A percentile compares a stretch with the other conserved stretches of the same genome.
Conservation (phyloP, 2,329 filamentous ascomycete genomes). For the Fusarium sp. region DNA sequence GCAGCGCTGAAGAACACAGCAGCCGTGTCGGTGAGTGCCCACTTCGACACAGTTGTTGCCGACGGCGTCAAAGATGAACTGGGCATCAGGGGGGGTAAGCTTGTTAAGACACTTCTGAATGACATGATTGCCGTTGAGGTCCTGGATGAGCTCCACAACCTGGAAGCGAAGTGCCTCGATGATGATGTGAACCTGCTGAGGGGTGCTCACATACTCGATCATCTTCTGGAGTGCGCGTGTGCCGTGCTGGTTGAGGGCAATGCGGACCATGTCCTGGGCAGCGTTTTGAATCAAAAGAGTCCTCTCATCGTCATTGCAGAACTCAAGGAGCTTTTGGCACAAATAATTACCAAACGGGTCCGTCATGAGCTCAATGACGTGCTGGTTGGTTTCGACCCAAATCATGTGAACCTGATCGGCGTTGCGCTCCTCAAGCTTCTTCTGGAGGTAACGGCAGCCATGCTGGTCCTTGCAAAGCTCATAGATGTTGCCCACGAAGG, state of each 20-base stretch:
- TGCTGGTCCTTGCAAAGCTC: conserved; percentile 97
- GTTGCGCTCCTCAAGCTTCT: conserved; percentile 92
- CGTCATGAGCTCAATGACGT: conserved; percentile 98
- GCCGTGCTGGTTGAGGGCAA: conserved; percentile 96
- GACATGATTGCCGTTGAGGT: conserved; percentile 98
- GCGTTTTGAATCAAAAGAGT: conserved; percentile 93
- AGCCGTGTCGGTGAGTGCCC: conserved; percentile 96
- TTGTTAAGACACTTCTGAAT: conserved; percentile 99
- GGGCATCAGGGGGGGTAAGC: conserved; percentile 82
- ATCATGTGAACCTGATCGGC: conserved; percentile 90
- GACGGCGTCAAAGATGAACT: conserved; percentile 98
- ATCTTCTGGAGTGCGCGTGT: conserved; percentile 98
- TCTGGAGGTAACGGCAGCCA: conserved; percentile 95
- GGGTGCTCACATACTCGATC: conserved; percentile 95
- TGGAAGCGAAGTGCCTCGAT: conserved; percentile 84
- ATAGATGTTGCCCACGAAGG: conserved; percentile 86
- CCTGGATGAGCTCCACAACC: conserved; percentile 95
- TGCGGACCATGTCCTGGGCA: conserved; percentile 86
- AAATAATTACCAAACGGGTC: conserved; percentile 99
- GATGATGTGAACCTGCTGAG: conserved; percentile 87
- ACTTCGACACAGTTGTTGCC: conserved; percentile 88
- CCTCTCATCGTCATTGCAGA: conserved; percentile 93
- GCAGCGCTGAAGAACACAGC: conserved; percentile 97
- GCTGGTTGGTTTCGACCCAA: conserved; percentile 90
- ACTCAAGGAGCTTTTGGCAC: conserved; percentile 97